Conservation (phyloP, 257 asterid species). For the Gynochthodes officinalis region DNA sequence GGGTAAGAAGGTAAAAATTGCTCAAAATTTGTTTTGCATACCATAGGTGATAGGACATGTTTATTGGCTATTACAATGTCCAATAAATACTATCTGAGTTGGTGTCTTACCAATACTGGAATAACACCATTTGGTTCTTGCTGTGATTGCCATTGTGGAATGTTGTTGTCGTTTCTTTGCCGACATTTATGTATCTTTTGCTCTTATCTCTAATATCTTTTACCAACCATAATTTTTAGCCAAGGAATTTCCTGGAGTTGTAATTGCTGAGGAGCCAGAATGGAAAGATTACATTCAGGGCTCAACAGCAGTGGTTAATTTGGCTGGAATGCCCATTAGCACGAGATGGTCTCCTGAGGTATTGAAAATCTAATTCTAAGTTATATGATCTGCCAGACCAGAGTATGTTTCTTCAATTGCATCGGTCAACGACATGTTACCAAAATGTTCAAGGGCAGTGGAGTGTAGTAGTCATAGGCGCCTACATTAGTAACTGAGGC, state of each 20-base stretch:
- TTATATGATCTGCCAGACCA: neutral
- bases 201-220: conserved; percentile 5
- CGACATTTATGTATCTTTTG: neutral
- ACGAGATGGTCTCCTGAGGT: conserved; percentile 95
- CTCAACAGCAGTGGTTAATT: conserved; percentile 87
- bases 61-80: neutral
- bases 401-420: neutral
- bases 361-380: neutral
- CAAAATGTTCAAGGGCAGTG: neutral
- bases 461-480: neutral
- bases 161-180: neutral
- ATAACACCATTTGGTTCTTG: neutral
- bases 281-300: conserved; percentile 80
- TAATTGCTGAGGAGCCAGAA: conserved; percentile 75
- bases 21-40: conserved; percentile 8
- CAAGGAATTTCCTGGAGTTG: conserved; percentile 67
- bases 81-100: neutral
- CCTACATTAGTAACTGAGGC: neutral
- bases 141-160: too few relatives aligned
- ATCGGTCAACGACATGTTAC: neutral
- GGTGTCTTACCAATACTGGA: neutral
- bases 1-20: conserved; percentile 94
- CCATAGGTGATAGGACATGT: neutral
- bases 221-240: conserved; percentile 34
- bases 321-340: conserved; percentile 91